Conservation (phyloP, 176 grass and related monocot genomes). For the Oryza meyeriana region DNA sequence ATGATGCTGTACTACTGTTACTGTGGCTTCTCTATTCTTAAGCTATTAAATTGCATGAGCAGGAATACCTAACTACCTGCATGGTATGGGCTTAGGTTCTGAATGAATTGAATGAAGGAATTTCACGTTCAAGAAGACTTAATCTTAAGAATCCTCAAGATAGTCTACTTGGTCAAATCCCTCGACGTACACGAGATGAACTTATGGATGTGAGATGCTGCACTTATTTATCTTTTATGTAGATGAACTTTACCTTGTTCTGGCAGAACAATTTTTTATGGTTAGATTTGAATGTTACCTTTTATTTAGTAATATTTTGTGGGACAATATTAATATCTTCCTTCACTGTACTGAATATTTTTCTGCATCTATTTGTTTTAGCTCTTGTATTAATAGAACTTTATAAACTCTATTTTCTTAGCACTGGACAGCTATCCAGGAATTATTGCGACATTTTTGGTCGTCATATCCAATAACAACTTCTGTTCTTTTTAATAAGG, state of each 20-base stretch:
- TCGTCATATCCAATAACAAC: constrained; percentile 90
- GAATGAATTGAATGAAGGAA: constrained; percentile 78
- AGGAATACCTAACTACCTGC: constrained; percentile 92
- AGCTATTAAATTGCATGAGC: constrained; percentile 77
- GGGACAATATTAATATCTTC: neutral
- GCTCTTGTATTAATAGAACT: neutral
- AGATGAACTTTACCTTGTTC: neutral
- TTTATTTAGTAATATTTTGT: neutral
- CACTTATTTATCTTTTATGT: constrained; percentile 1
- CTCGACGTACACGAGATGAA: constrained; percentile 70
- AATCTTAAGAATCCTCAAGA: constrained; percentile 96
- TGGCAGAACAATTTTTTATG: neutral
- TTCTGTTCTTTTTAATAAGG: constrained; percentile 80
- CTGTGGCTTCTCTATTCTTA: constrained; percentile 45
- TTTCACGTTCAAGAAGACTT: constrained; percentile 89
- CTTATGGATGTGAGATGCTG: constrained; percentile 84
- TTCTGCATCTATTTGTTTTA: constrained; percentile 28
- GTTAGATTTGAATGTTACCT: neutral
- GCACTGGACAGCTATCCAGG: constrained; percentile 94
- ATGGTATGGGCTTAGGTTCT: constrained; percentile 99
- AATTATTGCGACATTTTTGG: constrained; percentile 91
- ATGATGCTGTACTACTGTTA: constrained; percentile 23
- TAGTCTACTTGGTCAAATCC: constrained; percentile 69
- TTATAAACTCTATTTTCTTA: constrained; percentile 43
- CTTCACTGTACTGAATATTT: neutral